Base-by-base conservation (phyloP, 495 filamentous ascomycete species). In the Hypoxylon perforatum region DNA sequence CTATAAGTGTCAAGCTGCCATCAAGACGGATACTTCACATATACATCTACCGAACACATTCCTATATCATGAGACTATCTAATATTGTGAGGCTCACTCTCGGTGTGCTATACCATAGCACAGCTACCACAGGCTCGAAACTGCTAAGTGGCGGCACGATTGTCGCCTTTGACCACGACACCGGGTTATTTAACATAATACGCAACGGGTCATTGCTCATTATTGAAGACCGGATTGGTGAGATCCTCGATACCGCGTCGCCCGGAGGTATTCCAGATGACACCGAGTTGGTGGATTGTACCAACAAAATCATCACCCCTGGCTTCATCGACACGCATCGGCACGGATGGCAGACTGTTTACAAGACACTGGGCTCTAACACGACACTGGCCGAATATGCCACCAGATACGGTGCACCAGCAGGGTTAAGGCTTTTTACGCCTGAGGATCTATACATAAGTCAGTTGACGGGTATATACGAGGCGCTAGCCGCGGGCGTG, bases 281-380 rank as follows among this genome's bases (percentile, higher is more conserved):
- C 36, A 69, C 73, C 12, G 63, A 78, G 55, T 46, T 75, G n/a
- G 76, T 85, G 28, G 75, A 84, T 65, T 77, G 75, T 48, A 79
- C 70, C 0, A 73, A 77, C 58, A 81, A 82, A 51, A 81, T 86
- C 46, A 72, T 85, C 18, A 70, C 75, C 4, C 80, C 83, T 0
- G 84, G 84, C n/a, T 84, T 85, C 70, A 71, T 86, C 53, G 80
- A 85, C 66, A 85, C 83, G 0, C 84, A 85, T 70, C 77, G 77
- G 50, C 82, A 86, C 70, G 71, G 79, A 21, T 85, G 81, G 82
- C 84, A 86, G 63, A 82, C 82, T 0, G 75, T 71, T 21, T 77
- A 77, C 66, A 79, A 78, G 48, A 78, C 76, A 0, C 54, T 78
- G 14, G 76, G 25, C 23, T 69, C 71, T 39, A 76, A 79, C 59